These are phyloP conservation scores for Candida argentea DNA, from an alignment of 805 yeast genomes.

Conservation along the genomic window DNA sequence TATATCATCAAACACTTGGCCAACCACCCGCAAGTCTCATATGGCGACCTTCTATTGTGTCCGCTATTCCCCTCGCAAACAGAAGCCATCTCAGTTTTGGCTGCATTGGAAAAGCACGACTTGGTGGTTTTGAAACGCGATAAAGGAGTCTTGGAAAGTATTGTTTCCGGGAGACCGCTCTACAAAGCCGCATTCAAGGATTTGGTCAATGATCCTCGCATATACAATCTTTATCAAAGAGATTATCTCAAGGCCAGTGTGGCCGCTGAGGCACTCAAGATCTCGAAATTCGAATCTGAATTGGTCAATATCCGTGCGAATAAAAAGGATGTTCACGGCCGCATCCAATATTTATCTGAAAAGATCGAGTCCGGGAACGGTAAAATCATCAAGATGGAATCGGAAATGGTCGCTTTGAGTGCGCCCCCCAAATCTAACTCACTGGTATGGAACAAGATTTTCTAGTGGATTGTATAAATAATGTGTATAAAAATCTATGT, in stretches of 20 bases:
- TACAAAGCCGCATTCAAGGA: slow-evolving; percentile 69
- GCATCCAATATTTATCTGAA: slow-evolving; percentile 56
- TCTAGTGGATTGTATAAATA: slow-evolving; percentile 1
- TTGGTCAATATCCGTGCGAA: slow-evolving; percentile 45
- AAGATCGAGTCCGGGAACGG: slow-evolving; percentile 57
- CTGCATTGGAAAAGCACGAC: slow-evolving; percentile 71
- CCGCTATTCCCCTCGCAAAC: slow-evolving; percentile 53
- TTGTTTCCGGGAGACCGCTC: slow-evolving; percentile 78
- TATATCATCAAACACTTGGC: slow-evolving; percentile 58
- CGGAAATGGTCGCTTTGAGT: slow-evolving; percentile 7
- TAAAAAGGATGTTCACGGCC: slow-evolving; percentile 44
- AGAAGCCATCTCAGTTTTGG: slow-evolving; percentile 35
- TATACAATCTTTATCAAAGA: slow-evolving; percentile 55
- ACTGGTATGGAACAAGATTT: too few relatives aligned
- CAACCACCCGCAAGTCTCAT: slow-evolving; percentile 33
- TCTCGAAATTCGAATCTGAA: slow-evolving; percentile 62
- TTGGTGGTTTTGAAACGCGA: slow-evolving; percentile 62
- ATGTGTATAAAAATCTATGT: too few relatives aligned
- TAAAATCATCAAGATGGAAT: slow-evolving; percentile 24
- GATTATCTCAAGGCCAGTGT: slow-evolving; percentile 47
- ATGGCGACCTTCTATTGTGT: slow-evolving; percentile 41
- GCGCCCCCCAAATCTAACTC: too few relatives aligned
- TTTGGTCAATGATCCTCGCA: slow-evolving; percentile 45
- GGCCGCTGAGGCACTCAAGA: slow-evolving; percentile 49
- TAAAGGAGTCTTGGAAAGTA: slow-evolving; percentile 59